A percentile compares a stretch with the other conserved stretches of the same genome.
These are phyloP conservation scores for Globisporangium echinulatum DNA, from an alignment of 352 stramenopile species.

Conservation along the genomic window DNA sequence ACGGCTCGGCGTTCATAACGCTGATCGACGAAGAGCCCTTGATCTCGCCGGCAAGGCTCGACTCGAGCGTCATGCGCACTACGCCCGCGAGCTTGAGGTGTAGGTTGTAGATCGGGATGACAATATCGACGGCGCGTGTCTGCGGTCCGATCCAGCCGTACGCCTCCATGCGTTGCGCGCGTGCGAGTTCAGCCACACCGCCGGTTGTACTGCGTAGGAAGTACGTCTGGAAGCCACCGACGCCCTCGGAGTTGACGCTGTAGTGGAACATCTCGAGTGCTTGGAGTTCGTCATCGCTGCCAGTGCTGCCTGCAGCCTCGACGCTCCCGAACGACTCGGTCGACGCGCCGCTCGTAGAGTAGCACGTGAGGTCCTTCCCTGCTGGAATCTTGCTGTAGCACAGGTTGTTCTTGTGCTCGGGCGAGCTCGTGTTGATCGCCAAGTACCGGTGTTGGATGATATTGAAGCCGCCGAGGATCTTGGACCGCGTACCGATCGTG, in stretches of 20 bases:
- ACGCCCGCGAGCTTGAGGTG: conserved; percentile 43
- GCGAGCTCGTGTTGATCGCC: conserved; percentile 38
- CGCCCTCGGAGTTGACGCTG: conserved; percentile 22
- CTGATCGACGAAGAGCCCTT: conserved; percentile 32
- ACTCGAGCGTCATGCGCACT: conserved; percentile 41
- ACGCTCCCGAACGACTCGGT: conserved; percentile 28
- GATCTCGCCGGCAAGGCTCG: conserved; percentile 48
- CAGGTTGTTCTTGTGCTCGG: conserved; percentile 24
- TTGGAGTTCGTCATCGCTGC: conserved; percentile 17
- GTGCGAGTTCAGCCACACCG: conserved; percentile 21
- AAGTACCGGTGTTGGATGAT: conserved; percentile 45
- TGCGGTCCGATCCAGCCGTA: conserved; percentile 52
- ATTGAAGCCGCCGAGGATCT: conserved; percentile 63
- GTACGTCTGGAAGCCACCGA: conserved; percentile 43
- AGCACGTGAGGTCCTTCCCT: conserved; percentile 38
- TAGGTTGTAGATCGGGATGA: conserved; percentile 52
- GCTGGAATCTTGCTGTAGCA: conserved; percentile 40
- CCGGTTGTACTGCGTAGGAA: conserved; percentile 42
- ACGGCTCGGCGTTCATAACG: conserved; percentile 52
- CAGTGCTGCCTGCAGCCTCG: conserved; percentile 17
- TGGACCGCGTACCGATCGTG: conserved; percentile 48
- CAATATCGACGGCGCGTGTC: conserved; percentile 42
- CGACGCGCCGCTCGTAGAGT: conserved; percentile 26
- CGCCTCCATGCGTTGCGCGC: conserved; percentile 29
- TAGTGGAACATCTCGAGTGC: conserved; percentile 56